Percentiles rank a stretch among this genome's conserved stretches.
phyloP scores from a whole-genome alignment of 768 basidiomycete genomes.

The Collybia sordida region DNA sequence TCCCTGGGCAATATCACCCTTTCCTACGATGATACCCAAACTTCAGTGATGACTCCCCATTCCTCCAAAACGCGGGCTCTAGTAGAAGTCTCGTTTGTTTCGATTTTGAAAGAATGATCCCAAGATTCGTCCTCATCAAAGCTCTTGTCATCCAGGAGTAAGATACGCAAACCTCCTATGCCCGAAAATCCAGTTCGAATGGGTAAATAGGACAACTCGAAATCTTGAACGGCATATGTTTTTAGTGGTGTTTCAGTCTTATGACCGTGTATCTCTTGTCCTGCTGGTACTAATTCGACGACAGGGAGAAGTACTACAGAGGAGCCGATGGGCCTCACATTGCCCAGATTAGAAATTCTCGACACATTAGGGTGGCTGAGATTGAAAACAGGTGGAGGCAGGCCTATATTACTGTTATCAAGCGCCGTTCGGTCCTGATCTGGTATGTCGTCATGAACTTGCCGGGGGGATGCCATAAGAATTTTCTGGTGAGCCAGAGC shows the following conservation, averaged over 20 bases:
- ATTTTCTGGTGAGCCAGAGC: conserved; percentile 52
- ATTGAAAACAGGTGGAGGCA: conserved; percentile 47
- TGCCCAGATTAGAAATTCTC: conserved; percentile 24
- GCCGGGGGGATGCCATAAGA: conserved; percentile 40
- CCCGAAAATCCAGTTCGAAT: conserved; percentile 56
- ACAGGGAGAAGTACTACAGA: conserved; percentile 49
- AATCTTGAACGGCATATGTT: conserved; percentile 43
- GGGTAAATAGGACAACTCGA: conserved; percentile 64
- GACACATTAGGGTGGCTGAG: conserved; percentile 34
- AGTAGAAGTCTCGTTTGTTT: conserved; percentile 19
- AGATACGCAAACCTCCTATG: conserved; percentile 70
- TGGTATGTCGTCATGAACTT: conserved; percentile 11
- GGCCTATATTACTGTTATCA: conserved; percentile 14
- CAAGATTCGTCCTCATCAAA: conserved; percentile 30
- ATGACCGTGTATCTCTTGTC: conserved; percentile 5
- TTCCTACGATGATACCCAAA: conserved; percentile 52
- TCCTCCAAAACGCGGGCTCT: conserved; percentile 59
- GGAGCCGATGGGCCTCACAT: conserved; percentile 47
- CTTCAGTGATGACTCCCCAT: conserved; percentile 69
- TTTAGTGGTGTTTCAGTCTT: conserved; percentile 27
- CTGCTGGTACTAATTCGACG: conserved; percentile 31
- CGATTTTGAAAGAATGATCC: conserved; percentile 16
- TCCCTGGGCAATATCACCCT: not conserved
- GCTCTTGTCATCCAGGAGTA: conserved; percentile 59
- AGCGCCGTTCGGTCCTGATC: conserved; percentile 12